Evolutionary conservation across 2,329 filamentous ascomycete genomes (phyloP).

Genomic region (Diaporthe batatas): DNA sequence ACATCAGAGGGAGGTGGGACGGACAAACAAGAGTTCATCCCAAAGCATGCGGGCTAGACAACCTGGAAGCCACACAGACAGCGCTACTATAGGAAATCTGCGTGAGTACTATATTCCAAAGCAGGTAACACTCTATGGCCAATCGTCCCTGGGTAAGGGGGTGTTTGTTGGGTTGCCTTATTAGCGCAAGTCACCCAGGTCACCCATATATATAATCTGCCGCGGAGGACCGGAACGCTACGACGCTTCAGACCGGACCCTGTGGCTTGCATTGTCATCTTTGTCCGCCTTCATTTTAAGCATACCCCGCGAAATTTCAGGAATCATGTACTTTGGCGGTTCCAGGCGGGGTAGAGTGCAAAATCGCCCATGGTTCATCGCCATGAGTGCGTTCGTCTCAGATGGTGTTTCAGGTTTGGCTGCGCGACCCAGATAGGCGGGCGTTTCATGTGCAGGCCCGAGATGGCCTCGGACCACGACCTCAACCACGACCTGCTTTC

Average conservation of each 20-base stretch:
- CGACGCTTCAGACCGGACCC: neutral
- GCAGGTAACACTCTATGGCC: neutral
- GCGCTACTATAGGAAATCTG: neutral
- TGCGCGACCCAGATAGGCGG: conserved; percentile 21
- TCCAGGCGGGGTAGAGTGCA: conserved; percentile 14
- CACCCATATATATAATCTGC: too few relatives aligned
- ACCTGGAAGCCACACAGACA: neutral
- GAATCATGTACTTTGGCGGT: neutral
- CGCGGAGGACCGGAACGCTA: neutral
- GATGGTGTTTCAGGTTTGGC: conserved; percentile 45
- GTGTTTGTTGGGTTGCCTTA: neutral
- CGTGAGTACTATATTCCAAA: neutral
- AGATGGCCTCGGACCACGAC: conserved; percentile 31
- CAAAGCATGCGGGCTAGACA: neutral
- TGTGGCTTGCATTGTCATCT: neutral
- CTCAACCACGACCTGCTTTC: conserved; percentile 4
- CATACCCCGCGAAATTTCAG: conserved; percentile 12
- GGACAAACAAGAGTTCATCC: conserved; percentile 12
- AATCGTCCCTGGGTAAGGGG: neutral
- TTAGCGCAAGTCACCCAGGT: neutral
- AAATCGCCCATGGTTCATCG: neutral
- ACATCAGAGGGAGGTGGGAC: neutral
- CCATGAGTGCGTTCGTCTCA: conserved; percentile 45
- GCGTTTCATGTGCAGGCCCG: conserved; percentile 29
- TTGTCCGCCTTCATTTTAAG: neutral